Evolutionary conservation across 768 basidiomycete species (phyloP).

Genomic region (Podaxis rugospora): DNA sequence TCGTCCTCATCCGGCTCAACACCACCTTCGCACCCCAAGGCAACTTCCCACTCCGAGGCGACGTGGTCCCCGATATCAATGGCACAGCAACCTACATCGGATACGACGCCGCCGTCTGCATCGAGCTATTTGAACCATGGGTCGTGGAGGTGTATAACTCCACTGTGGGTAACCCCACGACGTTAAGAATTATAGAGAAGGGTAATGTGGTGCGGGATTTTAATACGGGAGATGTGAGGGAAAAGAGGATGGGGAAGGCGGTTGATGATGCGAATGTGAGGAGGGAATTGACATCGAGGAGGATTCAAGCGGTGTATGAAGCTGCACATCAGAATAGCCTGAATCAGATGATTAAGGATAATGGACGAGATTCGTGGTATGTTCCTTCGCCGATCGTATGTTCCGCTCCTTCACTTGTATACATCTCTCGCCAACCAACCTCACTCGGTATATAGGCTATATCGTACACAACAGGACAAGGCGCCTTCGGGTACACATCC

Average conservation of each 20-base stretch:
- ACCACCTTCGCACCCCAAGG: slow-evolving; percentile 29
- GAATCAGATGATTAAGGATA: slow-evolving; percentile 36
- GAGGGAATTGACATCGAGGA: slow-evolving; percentile 25
- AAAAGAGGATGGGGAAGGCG: slow-evolving; percentile 18
- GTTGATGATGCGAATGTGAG: slow-evolving; percentile 15
- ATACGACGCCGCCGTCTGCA: slow-evolving; percentile 34
- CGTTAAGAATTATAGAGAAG: slow-evolving; percentile 27
- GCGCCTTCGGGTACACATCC: slow-evolving; percentile 33
- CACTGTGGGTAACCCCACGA: slow-evolving; percentile 25
- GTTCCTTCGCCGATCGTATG: slow-evolving; percentile 38
- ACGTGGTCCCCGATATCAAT: slow-evolving; percentile 18
- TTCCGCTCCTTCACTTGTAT: neutral
- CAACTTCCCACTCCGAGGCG: slow-evolving; percentile 20
- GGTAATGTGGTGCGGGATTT: slow-evolving; percentile 21
- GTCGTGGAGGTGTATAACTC: slow-evolving; percentile 33
- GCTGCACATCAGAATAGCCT: slow-evolving; percentile 33
- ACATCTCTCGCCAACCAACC: neutral
- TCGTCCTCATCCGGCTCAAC: slow-evolving; percentile 32
- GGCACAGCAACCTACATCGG: slow-evolving; percentile 31
- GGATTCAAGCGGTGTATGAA: slow-evolving; percentile 21
- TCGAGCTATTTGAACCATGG: slow-evolving; percentile 38
- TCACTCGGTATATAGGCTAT: slow-evolving; percentile 21
- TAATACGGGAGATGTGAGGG: slow-evolving; percentile 14
- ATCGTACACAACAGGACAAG: slow-evolving; percentile 32
- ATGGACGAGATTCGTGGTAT: slow-evolving; percentile 33